Evolutionary conservation across 805 yeast genomes (phyloP).

Genomic region (Lachancea kluyveri): DNA sequence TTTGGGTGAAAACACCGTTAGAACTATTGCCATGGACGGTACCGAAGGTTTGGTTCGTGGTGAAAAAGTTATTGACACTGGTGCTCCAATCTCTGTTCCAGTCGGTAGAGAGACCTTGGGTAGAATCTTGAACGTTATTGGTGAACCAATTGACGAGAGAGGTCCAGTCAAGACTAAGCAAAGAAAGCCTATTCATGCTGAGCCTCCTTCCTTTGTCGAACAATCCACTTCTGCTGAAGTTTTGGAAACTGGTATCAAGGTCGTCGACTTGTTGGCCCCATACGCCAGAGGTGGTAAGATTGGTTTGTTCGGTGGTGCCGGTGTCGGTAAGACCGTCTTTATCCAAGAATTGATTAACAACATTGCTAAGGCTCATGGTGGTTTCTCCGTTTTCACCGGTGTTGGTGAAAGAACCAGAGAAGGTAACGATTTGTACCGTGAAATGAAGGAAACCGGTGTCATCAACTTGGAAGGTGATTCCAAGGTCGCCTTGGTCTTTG

Average conservation of each 20-base stretch:
- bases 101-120: conserved; percentile 99
- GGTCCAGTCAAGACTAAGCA: conserved; percentile 93
- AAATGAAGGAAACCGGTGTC: conserved; percentile 99
- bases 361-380: conserved; percentile 99
- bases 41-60: conserved; percentile 99
- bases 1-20: conserved; percentile 99
- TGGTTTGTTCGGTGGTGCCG: conserved; percentile 99
- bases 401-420: conserved; percentile 99
- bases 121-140: conserved; percentile 95
- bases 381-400: conserved; percentile 99
- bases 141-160: conserved; percentile 99
- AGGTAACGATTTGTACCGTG: conserved; percentile 99
- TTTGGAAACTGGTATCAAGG: conserved; percentile 99
- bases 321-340: conserved; percentile 99
- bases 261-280: conserved; percentile 98
- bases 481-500: conserved; percentile 98
- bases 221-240: conserved; percentile 98
- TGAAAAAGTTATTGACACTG: conserved; percentile 84
- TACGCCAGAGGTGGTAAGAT: conserved; percentile 99
- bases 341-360: conserved; percentile 99
- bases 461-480: conserved; percentile 99
- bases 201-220: conserved; percentile 92
- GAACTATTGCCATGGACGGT: conserved; percentile 99
- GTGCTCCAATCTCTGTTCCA: conserved; percentile 98
- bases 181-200: conserved; percentile 98